Evolutionary conservation across 129 eudicot genomes (phyloP).

Genomic region (Pulicaria dysenterica): DNA sequence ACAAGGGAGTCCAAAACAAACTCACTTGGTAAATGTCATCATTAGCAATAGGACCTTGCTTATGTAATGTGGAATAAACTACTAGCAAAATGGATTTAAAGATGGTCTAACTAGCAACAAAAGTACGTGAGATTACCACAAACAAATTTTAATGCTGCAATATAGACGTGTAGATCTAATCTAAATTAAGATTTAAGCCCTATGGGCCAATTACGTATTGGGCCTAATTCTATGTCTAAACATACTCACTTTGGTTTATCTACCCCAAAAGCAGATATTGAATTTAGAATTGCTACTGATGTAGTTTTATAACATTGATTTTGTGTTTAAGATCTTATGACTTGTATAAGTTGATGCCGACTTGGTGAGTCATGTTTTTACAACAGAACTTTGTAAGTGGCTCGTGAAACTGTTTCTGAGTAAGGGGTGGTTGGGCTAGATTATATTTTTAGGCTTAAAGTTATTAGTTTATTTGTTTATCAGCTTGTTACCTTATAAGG

Average conservation of each 20-base stretch:
- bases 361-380: conserved; percentile 20
- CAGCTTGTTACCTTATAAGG: too few relatives aligned
- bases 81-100: neutral
- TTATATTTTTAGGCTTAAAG: too few relatives aligned
- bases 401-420: neutral
- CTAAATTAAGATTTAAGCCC: too few relatives aligned
- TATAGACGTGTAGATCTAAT: neutral
- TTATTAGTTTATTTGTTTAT: too few relatives aligned
- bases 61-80: neutral
- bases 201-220: too few relatives aligned
- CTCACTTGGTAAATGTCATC: neutral
- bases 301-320: conserved; percentile 17
- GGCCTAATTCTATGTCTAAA: too few relatives aligned
- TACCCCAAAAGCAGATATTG: neutral
- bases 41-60: neutral
- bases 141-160: neutral
- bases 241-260: neutral
- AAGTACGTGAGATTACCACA: neutral
- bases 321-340: conserved; percentile 27
- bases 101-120: neutral
- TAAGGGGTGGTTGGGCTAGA: neutral
- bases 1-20: neutral
- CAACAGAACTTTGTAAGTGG: conserved; percentile 17
- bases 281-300: neutral
- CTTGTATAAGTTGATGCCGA: conserved; percentile 5